A percentile compares a stretch with the other conserved stretches of the same genome.
Conservation (phyloP, 2,329 filamentous ascomycete genomes). For the Neonectria neomacrospora region DNA sequence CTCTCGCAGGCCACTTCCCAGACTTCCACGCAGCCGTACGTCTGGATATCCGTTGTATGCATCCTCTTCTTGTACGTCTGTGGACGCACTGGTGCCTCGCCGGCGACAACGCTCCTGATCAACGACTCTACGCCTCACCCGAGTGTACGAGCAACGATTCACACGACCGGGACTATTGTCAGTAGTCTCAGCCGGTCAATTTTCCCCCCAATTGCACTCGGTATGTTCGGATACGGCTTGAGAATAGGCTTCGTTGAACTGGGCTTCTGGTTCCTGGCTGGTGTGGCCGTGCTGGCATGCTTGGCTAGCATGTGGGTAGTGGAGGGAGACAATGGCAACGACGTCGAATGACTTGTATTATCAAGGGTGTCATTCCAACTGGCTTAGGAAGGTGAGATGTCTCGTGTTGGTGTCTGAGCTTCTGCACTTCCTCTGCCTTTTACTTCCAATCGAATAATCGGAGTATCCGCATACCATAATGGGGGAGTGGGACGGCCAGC, state of each 20-base stretch:
- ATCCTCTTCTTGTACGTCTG: neutral
- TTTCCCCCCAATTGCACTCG: neutral
- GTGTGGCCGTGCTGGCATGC: neutral
- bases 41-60: neutral
- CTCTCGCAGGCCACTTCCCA: neutral
- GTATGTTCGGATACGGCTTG: neutral
- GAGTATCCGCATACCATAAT: neutral
- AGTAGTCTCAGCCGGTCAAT: slow-evolving; percentile 1
- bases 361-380: neutral
- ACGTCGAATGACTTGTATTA: neutral
- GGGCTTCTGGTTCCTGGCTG: neutral
- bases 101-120: neutral
- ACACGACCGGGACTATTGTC: neutral
- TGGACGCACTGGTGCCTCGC: neutral
- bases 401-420: neutral
- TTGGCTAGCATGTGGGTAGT: slow-evolving; percentile 3
- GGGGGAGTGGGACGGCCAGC: neutral
- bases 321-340: neutral
- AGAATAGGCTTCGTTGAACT: neutral
- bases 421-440: neutral
- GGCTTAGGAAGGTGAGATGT: neutral
- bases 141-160: neutral
- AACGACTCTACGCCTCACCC: neutral
- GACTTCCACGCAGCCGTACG: neutral
- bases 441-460: neutral